Evolutionary conservation across 352 stramenopile genomes (phyloP).

Genomic region (Halophytophthora batemanensis): DNA sequence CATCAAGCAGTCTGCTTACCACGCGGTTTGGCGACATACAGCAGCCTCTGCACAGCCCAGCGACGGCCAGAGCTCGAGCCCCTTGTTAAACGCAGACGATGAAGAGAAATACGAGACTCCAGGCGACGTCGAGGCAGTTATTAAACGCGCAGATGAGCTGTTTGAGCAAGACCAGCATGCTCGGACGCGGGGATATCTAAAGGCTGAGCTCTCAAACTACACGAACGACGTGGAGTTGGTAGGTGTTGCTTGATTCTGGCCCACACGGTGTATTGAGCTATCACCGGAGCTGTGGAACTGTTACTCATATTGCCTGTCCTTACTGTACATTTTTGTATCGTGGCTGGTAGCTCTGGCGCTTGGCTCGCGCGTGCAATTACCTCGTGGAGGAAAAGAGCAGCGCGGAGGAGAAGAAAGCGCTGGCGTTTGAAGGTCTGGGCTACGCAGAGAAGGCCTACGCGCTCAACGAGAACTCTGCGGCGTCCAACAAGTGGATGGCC

Average conservation of each 20-base stretch:
- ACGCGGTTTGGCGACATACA: not conserved
- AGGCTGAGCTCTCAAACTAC: slow-evolving; percentile 31
- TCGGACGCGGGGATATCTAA: slow-evolving; percentile 41
- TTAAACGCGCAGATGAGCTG: slow-evolving; percentile 42
- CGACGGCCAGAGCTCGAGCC: not conserved
- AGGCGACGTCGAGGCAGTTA: slow-evolving; percentile 26
- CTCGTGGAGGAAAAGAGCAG: slow-evolving; percentile 41
- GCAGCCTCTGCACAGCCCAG: not conserved
- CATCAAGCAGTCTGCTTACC: not conserved
- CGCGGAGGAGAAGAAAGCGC: slow-evolving; percentile 48
- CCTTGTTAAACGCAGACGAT: slow-evolving; percentile 9
- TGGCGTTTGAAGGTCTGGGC: slow-evolving; percentile 52
- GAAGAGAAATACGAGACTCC: slow-evolving; percentile 34
- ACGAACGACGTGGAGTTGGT: slow-evolving; percentile 51
- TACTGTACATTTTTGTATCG: no score
- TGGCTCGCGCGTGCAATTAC: slow-evolving; percentile 60
- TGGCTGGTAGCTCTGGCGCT: slow-evolving; percentile 47
- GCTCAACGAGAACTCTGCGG: slow-evolving; percentile 38
- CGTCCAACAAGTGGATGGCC: slow-evolving; percentile 74
- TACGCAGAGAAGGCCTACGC: slow-evolving; percentile 54
- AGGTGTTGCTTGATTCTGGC: no score
- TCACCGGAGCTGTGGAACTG: not conserved
- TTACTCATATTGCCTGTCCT: not conserved
- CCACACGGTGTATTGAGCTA: not conserved
- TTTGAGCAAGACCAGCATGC: slow-evolving; percentile 46